A percentile compares a stretch with the other conserved stretches of the same genome.
These are phyloP conservation scores for Fusarium luffae DNA, from an alignment of 2,329 filamentous ascomycete genomes.

Conservation along the genomic window DNA sequence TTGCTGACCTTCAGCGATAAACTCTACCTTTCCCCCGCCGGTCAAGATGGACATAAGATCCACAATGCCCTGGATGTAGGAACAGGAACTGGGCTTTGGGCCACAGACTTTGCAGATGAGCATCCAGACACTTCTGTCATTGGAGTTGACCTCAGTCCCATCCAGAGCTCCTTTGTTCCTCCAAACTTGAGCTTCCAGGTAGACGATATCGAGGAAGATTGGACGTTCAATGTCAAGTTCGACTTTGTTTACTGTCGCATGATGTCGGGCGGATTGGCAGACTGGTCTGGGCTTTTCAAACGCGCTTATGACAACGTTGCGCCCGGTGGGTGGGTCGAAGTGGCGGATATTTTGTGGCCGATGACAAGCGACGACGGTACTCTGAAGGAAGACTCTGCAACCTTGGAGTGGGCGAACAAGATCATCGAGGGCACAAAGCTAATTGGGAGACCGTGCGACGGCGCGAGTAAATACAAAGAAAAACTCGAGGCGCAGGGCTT, in stretches of 20 bases:
- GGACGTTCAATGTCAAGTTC: conserved; percentile 40
- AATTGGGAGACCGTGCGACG: conserved; percentile 44
- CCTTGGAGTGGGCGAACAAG: conserved; percentile 36
- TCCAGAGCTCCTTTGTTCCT: conserved; percentile 37
- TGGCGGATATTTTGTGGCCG: conserved; percentile 32
- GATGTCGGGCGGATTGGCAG: conserved; percentile 37
- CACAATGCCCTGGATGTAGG: conserved; percentile 44
- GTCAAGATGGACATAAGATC: conserved; percentile 15
- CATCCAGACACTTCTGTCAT: conserved; percentile 31
- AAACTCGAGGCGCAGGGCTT: conserved; percentile 63
- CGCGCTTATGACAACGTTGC: conserved; percentile 37
- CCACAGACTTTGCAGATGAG: conserved; percentile 44
- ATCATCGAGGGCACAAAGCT: conserved; percentile 42
- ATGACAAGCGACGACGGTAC: conserved; percentile 23
- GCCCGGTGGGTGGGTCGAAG: conserved; percentile 43
- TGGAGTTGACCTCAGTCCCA: conserved; percentile 42
- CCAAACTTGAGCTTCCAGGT: conserved; percentile 44
- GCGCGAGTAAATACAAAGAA: conserved; percentile 34
- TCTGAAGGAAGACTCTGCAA: conserved; percentile 30
- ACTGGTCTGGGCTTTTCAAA: conserved; percentile 40
- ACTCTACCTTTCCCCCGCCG: conserved; percentile 36
- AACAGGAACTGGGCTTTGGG: conserved; percentile 47
- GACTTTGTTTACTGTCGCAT: conserved; percentile 45
- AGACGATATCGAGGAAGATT: conserved; percentile 44
- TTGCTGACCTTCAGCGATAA: conserved; percentile 44